Evolutionary conservation across 345 rosid genomes (phyloP), one percentile per base, ranked within the genome.

Genomic region (Brassica nigra): DNA sequence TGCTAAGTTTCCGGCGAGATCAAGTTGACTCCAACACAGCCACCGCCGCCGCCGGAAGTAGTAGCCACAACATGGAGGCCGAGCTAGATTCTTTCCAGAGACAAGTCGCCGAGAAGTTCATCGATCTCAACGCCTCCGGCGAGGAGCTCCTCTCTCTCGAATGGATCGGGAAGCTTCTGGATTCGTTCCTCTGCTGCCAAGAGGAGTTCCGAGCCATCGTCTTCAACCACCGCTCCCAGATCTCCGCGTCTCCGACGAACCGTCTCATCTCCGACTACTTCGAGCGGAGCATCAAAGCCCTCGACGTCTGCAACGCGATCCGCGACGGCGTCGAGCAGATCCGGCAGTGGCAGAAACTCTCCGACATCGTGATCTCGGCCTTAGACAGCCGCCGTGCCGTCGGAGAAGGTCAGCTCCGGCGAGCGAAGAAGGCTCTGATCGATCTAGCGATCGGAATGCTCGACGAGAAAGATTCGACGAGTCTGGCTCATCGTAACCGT

Each of bases 391-490:
- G 78, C 39, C 87, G 83, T 69, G 37, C 78, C 14, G 52, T 85
- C 2, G 92, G 99, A 1, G 96, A 93, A 81, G 99, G 98, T 1
- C 97, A 93, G 16, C 84, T 90, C 73, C 97, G 97, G 23, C 90
- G 99, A 0, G 99, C 99, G 0, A 93, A 88, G 77, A 95, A 95
- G 79, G 96, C 98, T 4, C 58, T 95, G 31, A 31, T 90, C 7
- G 98, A 95, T 86, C 82, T 95, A 76, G 90, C 98, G 0, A 84
- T 95, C 44, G 86, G 90, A 31, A 93, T 95, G 98, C 90, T 93
- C 5, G 96, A 93, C 28, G 96, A 91, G 82, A 93, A 89, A 83
- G 98, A 90, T 8, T 80, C 82, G 0, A 64, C 86, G 16, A 80
- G 54, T 49, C 23, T 88, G 57, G 87, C 96, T 0, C 88, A 90